Evolutionary conservation across 1,139 yeast species (phyloP).

Genomic region (Pichia sp.): DNA sequence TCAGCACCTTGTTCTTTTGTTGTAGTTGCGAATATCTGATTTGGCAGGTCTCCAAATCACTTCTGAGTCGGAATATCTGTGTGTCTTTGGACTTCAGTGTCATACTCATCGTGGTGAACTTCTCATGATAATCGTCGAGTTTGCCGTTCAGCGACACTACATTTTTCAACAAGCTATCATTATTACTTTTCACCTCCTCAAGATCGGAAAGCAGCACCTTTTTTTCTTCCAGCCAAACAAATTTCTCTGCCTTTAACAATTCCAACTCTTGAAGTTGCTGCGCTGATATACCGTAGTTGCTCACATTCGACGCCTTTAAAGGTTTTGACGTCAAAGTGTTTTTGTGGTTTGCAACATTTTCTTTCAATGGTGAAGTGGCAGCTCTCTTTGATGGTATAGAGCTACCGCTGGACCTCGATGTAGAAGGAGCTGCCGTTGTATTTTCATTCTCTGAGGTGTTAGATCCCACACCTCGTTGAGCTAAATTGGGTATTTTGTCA

Average conservation of each 20-base stretch:
- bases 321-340: slow-evolving; percentile 33
- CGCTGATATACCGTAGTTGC: slow-evolving; percentile 22
- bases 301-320: slow-evolving; percentile 25
- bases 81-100: slow-evolving; percentile 63
- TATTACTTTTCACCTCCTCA: slow-evolving; percentile 44
- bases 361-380: slow-evolving; percentile 63
- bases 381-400: slow-evolving; percentile 59
- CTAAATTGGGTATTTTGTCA: slow-evolving; percentile 2
- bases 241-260: slow-evolving; percentile 48
- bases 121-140: slow-evolving; percentile 43
- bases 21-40: slow-evolving; percentile 49
- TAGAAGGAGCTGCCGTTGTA: not conserved
- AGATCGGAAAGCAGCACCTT: slow-evolving; percentile 38
- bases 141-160: slow-evolving; percentile 36
- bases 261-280: slow-evolving; percentile 48
- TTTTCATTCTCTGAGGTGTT: not conserved
- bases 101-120: slow-evolving; percentile 48
- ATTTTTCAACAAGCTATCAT: slow-evolving; percentile 42
- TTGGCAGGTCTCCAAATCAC: slow-evolving; percentile 56
- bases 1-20: slow-evolving; percentile 17
- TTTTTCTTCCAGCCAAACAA: slow-evolving; percentile 46
- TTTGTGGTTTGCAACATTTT: slow-evolving; percentile 28
- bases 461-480: not conserved
- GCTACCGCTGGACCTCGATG: slow-evolving; percentile 13
- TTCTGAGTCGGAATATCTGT: slow-evolving; percentile 52